phyloP scores from a whole-genome alignment of 2,329 filamentous ascomycete genomes.

The Ceratocystiopsis sp. region DNA sequence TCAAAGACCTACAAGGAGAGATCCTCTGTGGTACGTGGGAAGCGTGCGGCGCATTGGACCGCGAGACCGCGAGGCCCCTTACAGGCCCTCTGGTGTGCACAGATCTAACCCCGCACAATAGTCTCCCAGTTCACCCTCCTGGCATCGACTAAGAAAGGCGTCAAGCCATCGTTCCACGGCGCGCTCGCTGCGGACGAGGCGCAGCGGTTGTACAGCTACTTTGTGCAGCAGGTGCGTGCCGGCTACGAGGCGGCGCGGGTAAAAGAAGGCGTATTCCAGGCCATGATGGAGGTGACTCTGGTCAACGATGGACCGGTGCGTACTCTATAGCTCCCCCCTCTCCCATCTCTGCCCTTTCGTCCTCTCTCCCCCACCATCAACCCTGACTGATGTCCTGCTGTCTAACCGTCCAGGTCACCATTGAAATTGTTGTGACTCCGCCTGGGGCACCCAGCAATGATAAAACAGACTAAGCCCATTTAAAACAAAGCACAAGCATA shows the following conservation, averaged over 20 bases:
- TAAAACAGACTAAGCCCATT: no score
- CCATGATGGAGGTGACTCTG: slow-evolving; percentile 94
- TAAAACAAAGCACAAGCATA: no score
- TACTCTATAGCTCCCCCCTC: neutral
- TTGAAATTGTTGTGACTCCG: neutral
- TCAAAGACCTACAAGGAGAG: slow-evolving; percentile 78
- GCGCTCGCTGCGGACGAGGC: slow-evolving; percentile 67
- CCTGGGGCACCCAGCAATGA: no score
- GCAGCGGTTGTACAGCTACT: slow-evolving; percentile 65
- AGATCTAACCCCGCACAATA: slow-evolving; percentile 17
- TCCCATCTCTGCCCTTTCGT: neutral
- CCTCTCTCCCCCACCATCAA: no score
- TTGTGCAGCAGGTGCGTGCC: slow-evolving; percentile 58
- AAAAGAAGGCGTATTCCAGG: slow-evolving; percentile 92
- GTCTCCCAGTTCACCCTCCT: slow-evolving; percentile 95
- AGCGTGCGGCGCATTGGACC: no score
- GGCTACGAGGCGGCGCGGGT: slow-evolving; percentile 59
- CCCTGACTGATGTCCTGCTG: neutral
- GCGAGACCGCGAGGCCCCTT: no score
- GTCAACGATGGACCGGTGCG: slow-evolving; percentile 67
- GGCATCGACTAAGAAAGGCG: slow-evolving; percentile 87
- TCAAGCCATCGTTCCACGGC: slow-evolving; percentile 86
- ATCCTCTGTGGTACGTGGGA: slow-evolving; percentile 66
- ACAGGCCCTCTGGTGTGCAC: no score
- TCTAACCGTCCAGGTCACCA: slow-evolving; percentile 3